These are phyloP conservation scores for Vitis hybrid DNA, from an alignment of 177 flowering plant genomes.

Conservation along the genomic window DNA sequence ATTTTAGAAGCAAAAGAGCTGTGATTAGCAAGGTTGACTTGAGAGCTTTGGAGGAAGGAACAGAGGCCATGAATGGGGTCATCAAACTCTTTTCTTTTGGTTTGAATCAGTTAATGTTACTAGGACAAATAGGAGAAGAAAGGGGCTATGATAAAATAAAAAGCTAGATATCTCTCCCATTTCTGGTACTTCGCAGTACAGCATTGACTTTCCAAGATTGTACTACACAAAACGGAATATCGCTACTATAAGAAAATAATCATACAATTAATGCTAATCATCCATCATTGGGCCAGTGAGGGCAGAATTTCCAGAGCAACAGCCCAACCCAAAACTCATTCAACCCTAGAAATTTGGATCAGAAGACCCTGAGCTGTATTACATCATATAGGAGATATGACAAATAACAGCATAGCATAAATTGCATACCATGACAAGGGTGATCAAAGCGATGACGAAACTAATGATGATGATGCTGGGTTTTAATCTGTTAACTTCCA, in stretches of 20 bases:
- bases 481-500: too few species aligned
- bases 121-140: not conserved
- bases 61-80: conserved; percentile 27
- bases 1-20: conserved; percentile 25
- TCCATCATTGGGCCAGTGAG: too few species aligned
- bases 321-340: not conserved
- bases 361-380: too few species aligned
- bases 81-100: not conserved
- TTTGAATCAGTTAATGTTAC: conserved; percentile 1
- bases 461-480: too few species aligned
- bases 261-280: too few species aligned
- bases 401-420: too few species aligned
- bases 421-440: too few species aligned
- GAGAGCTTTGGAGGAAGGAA: conserved; percentile 9
- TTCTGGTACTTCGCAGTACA: conserved; percentile 25
- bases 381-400: too few species aligned
- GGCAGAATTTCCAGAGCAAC: not conserved
- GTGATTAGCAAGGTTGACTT: conserved; percentile 32
- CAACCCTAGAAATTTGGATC: not conserved
- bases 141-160: not conserved
- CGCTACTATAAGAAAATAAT: too few species aligned
- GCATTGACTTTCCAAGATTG: conserved; percentile 24
- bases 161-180: not conserved
- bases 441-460: too few species aligned
- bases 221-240: not conserved